A percentile compares a stretch with the other conserved stretches of the same genome.
Conservation (phyloP, 1,284 basidiomycete species). For the Sanghuangporus weigelae region DNA sequence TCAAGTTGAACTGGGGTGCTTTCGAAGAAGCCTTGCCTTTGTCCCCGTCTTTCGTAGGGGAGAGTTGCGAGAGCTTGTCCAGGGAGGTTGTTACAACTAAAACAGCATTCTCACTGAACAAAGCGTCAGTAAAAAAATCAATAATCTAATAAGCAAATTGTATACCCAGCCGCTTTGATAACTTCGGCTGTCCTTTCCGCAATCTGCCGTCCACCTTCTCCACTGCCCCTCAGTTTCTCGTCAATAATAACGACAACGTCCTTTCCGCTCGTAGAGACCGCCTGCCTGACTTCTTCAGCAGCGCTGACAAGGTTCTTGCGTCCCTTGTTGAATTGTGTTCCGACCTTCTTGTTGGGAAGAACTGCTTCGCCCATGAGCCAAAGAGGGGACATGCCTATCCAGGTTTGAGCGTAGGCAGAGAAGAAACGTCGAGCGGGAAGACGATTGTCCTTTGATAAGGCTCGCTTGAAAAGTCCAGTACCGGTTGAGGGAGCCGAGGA, state of each 20-base stretch:
- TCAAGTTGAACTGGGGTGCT: neutral
- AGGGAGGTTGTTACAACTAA: constrained; percentile 22
- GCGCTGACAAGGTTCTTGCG: constrained; percentile 16
- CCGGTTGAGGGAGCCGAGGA: neutral
- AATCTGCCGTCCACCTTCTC: constrained; percentile 8
- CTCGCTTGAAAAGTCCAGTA: constrained; percentile 4
- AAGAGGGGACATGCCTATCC: constrained; percentile 20
- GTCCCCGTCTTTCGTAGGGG: neutral
- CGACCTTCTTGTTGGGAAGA: constrained; percentile 19
- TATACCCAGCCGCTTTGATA: constrained; percentile 23
- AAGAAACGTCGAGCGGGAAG: constrained; percentile 17
- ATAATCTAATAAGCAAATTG: neutral
- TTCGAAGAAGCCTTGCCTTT: neutral
- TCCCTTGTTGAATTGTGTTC: constrained; percentile 21
- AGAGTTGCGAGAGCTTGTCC: constrained; percentile 13
- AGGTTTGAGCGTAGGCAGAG: constrained; percentile 21
- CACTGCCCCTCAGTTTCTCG: constrained; percentile 18
- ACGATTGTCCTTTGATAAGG: constrained; percentile 17
- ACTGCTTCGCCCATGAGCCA: constrained; percentile 25
- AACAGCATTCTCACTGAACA: constrained; percentile 19
- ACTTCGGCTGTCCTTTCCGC: constrained; percentile 21
- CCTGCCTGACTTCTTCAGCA: constrained; percentile 18
- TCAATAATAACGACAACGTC: constrained; percentile 23
- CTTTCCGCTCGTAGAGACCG: constrained; percentile 15
- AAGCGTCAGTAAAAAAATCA: neutral